A percentile compares a stretch with the other conserved stretches of the same genome.
Evolutionary conservation across 805 yeast species (phyloP).

Genomic region (Sungouiella thailandica): DNA sequence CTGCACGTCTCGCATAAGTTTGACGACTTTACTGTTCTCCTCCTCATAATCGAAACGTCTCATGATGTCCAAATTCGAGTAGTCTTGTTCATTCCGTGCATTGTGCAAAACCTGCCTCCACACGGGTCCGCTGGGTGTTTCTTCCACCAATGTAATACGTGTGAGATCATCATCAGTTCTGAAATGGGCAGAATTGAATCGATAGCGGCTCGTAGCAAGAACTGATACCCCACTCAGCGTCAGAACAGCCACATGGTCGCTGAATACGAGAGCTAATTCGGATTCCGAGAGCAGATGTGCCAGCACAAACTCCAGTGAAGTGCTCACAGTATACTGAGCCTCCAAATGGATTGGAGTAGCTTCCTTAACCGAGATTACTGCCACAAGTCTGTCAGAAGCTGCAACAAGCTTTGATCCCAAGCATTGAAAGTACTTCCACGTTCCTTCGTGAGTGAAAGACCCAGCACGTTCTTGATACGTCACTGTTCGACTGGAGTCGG

Average conservation of each 20-base stretch:
- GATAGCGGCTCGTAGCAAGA: conserved; percentile 7
- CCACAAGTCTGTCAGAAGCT: conserved; percentile 7
- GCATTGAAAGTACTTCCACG: conserved; percentile 4
- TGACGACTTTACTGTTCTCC: conserved; percentile 10
- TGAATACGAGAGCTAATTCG: conserved; percentile 5
- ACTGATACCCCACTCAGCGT: conserved; percentile 5
- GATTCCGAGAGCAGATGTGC: conserved; percentile 5
- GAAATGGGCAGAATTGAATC: conserved; percentile 2
- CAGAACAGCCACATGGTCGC: conserved; percentile 10
- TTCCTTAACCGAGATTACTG: conserved; percentile 2
- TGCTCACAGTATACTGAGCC: conserved; percentile 2
- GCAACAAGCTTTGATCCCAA: conserved; percentile 7
- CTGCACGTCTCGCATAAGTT: conserved; percentile 10
- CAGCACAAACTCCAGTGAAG: conserved; percentile 5
- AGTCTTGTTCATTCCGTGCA: conserved; percentile 1
- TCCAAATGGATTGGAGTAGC: conserved; percentile 1
- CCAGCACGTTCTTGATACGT: not conserved
- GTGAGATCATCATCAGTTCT: not conserved
- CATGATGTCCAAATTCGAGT: conserved; percentile 7
- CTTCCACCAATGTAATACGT: conserved; percentile 7
- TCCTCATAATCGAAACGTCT: conserved; percentile 7
- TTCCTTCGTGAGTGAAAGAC: not conserved
- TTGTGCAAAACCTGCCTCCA: conserved; percentile 7
- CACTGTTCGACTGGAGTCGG: not conserved
- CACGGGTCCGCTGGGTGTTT: conserved; percentile 7